Base-by-base conservation (phyloP, 1,139 yeast species). In the Zygoascus sp. region DNA sequence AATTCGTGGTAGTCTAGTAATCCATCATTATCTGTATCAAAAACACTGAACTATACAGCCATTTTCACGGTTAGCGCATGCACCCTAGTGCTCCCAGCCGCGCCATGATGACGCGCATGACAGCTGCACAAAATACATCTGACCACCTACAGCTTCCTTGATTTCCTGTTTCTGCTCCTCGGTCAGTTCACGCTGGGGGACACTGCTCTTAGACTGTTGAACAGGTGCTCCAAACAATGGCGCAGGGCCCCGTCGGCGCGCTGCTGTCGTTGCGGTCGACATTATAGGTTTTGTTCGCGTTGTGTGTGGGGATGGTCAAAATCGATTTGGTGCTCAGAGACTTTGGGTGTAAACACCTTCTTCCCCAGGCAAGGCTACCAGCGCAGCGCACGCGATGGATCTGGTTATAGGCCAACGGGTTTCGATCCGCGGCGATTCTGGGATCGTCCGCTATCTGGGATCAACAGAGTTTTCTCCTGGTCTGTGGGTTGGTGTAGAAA, bases 161-260 rank as follows among this genome's bases (percentile, higher is more conserved):
- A 92, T 89, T 62, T 92, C 97, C 59, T 85, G 94, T 56, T 83
- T 83, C 64, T 92, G 97, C 59, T 90, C 97, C 47, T 87, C 90
- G 44, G 89, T 73, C 47, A 90, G 72, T 58, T 88, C 95, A 11
- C 64, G 46, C 19, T 23, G 36, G 5, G 44, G 38, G 5, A 27
- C 20, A 5, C 19, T 39, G 22, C 32, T 34, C 17, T 23, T 28
- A 11, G 39, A 17, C 10, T 22, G 35, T 10, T 16, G 32, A 5
- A 23, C 30, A 2, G 37, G 23, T 9, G 38, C 27, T 13, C 47
- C 47, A 39, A 44, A 44, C 34, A 44, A 15, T 17, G 40, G 28
- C 37, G 35, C 40, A 19, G 45, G 45, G 11, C 25, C 40, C 22
- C 48, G 16, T 42, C 46, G 22, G 32, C 44, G 39, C 5, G 45